Conservation (phyloP, 495 filamentous ascomycete genomes). For the Aspergillus heteromorphus region DNA sequence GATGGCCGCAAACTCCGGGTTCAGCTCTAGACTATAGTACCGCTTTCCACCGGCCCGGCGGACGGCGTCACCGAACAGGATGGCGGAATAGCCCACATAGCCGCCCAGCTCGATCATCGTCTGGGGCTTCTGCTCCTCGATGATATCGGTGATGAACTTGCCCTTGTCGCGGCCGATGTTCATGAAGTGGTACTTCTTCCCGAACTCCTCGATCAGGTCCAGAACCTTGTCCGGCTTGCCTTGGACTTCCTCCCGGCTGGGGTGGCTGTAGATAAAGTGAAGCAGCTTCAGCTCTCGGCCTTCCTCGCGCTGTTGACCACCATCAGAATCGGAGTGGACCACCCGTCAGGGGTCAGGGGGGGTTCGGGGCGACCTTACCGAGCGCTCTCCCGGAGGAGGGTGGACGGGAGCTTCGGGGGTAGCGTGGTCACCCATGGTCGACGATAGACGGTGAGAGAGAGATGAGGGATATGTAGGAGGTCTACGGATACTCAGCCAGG, state of each 20-base stretch:
- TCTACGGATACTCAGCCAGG: neutral
- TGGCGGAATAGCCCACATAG: constrained; percentile 75
- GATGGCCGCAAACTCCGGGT: constrained; percentile 61
- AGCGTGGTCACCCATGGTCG: neutral
- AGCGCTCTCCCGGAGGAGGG: neutral
- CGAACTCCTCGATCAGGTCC: constrained; percentile 66
- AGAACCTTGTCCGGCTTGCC: constrained; percentile 61
- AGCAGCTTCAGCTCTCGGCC: constrained; percentile 71
- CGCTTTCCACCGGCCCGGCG: constrained; percentile 51
- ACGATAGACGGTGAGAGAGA: neutral
- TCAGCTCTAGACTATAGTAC: constrained; percentile 64
- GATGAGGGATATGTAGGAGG: neutral
- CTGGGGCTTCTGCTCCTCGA: constrained; percentile 57
- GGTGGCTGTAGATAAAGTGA: constrained; percentile 58
- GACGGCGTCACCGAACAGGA: constrained; percentile 62
- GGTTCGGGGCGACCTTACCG: neutral
- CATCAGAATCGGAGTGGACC: no score
- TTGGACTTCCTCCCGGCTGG: constrained; percentile 52
- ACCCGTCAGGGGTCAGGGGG: neutral
- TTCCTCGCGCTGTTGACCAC: constrained; percentile 42
- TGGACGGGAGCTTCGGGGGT: neutral
- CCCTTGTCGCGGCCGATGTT: constrained; percentile 74
- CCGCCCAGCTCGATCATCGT: constrained; percentile 75
- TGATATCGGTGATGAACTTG: constrained; percentile 57
- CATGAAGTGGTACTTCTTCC: constrained; percentile 62